These are phyloP conservation scores for Neurospora sp. DNA, from an alignment of 495 filamentous ascomycete species.

Conservation along the genomic window DNA sequence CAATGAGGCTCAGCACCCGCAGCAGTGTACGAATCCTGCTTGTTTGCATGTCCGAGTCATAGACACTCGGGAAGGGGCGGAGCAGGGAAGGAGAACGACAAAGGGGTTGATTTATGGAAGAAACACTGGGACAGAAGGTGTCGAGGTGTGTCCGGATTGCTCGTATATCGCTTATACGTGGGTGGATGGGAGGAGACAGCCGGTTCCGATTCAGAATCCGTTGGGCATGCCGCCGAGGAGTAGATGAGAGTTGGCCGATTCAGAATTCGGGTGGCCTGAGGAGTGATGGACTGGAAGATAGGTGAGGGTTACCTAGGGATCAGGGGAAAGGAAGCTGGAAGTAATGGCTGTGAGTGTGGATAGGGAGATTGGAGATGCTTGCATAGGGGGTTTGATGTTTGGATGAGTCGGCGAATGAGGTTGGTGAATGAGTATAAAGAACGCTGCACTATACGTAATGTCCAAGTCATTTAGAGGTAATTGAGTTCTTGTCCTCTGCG, in stretches of 20 bases:
- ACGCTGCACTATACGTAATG: background rate
- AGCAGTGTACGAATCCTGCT: background rate
- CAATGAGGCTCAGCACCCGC: background rate
- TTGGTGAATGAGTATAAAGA: background rate
- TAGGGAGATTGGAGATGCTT: background rate
- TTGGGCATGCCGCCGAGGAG: background rate
- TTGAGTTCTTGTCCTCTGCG: background rate
- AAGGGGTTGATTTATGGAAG: background rate
- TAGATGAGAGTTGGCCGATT: background rate
- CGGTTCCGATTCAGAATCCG: background rate
- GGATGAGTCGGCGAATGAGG: background rate
- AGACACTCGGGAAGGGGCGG: background rate
- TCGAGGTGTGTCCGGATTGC: background rate
- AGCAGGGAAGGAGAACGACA: background rate
- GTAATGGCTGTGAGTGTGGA: too few relatives aligned
- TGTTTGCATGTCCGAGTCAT: background rate
- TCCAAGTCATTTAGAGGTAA: background rate
- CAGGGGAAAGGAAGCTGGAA: too few relatives aligned
- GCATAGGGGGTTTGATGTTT: background rate
- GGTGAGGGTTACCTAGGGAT: too few relatives aligned
- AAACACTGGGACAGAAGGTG: background rate
- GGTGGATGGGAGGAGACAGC: background rate
- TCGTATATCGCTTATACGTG: background rate
- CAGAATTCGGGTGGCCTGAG: too few relatives aligned
- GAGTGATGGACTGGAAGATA: too few relatives aligned